Evolutionary conservation across 148 eudicot species (phyloP), one percentile per base, ranked within the genome.

Genomic region (Persicaria tinctoria): DNA sequence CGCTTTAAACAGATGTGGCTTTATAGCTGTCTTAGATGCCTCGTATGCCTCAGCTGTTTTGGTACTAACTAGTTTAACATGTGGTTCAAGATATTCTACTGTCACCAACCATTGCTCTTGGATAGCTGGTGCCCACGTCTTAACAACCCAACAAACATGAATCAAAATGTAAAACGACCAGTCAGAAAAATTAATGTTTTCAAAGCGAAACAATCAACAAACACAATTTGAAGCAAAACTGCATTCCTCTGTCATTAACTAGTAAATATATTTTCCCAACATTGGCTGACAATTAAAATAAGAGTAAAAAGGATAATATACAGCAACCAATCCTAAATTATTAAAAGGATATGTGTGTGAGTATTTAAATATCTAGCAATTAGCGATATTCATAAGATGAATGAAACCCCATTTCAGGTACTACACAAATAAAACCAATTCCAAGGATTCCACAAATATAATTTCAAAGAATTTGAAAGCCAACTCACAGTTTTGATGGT

Each of bases 41-140:
- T 86, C 88, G 79, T 85, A 93, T 77, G 87, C 75, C 77, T 86
- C 89, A 45, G 74, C 72, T 73, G 91, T 75, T 80, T 85, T 93
- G 18, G 80, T 76, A 20, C 82, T 78, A 48, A 88, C 51, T 23
- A 69, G 70, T 75, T 85, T 84, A 63, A 89, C 79, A 79, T 87
- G 94, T 44, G 98, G 98, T 78, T 88, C 87, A 79, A 82, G 85
- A 75, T 85, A 78, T 64, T 86, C 86, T 60, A 78, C 78, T 62
- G 83, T 72, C 66, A 79, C 17, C 48, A 91, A 60, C 97, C 98
- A 91, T 60, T 91, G 88, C 72, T 91, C 93, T 85, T 89, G 87
- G 51, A 86, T 73, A 51, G 87, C 87, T 64, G 98, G 97, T 59
- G 88, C 80, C 86, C 69, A 86, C 84, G 87, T 85, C 98, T 93